Conservation (phyloP, 306 rosid genomes). For the Oxytropis ochrocephala region DNA sequence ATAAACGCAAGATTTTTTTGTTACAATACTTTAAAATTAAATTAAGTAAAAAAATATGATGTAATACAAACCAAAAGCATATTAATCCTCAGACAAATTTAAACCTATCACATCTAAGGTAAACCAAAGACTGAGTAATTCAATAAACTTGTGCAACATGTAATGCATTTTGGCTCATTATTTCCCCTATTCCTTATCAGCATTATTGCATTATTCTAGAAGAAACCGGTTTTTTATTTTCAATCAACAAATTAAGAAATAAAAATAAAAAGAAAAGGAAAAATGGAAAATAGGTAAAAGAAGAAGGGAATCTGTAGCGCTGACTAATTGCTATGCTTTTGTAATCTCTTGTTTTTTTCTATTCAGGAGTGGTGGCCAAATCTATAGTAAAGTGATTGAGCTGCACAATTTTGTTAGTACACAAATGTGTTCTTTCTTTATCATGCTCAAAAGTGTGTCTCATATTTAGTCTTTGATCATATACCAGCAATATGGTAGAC, state of each 20-base stretch:
- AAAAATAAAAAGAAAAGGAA: not conserved
- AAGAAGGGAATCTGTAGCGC: constrained; percentile 52
- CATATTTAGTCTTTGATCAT: constrained; percentile 27
- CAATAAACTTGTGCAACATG: no score
- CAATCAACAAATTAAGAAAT: no score
- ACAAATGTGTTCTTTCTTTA: constrained; percentile 27
- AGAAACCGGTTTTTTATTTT: not conserved
- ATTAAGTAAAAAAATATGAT: no score
- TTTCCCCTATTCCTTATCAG: no score
- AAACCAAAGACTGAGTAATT: no score
- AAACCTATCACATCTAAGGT: no score
- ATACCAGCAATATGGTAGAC: constrained; percentile 37
- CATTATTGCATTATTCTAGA: constrained; percentile 16
- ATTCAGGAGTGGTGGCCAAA: constrained; percentile 27
- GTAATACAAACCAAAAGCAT: no score
- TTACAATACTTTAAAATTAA: no score
- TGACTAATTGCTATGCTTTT: constrained; percentile 46
- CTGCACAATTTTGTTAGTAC: constrained; percentile 19
- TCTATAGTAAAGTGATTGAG: constrained; percentile 39
- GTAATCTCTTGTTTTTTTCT: constrained; percentile 22
- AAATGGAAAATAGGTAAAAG: not conserved
- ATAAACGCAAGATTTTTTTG: no score
- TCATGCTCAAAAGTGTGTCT: constrained; percentile 40
- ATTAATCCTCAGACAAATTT: no score
- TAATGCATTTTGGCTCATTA: no score